Evolutionary conservation across 768 basidiomycete species (phyloP).

Genomic region (Kwoniella heveanensis): DNA sequence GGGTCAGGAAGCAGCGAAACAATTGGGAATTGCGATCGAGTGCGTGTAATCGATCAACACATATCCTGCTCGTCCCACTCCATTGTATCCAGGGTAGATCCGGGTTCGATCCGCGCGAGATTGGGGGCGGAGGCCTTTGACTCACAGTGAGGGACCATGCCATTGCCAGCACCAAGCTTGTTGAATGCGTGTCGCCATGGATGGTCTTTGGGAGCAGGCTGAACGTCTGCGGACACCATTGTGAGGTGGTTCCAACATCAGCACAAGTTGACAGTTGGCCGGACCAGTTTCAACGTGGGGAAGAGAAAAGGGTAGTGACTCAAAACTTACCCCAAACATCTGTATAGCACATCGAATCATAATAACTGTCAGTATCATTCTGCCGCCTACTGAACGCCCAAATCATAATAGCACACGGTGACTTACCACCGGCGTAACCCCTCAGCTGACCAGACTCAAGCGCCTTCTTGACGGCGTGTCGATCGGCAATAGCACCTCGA

Average conservation of each 20-base stretch:
- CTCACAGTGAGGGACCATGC: conserved; percentile 65
- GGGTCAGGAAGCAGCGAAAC: background rate
- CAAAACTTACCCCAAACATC: conserved; percentile 45
- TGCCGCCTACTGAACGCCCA: no score
- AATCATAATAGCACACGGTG: background rate
- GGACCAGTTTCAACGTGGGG: no score
- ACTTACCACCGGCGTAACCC: conserved; percentile 62
- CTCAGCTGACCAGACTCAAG: conserved; percentile 83
- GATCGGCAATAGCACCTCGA: conserved; percentile 83
- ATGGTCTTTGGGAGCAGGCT: conserved; percentile 84
- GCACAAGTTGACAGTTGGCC: no score
- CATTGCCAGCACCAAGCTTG: conserved; percentile 77
- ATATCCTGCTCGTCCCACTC: no score
- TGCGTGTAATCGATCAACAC: no score
- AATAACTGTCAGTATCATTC: background rate
- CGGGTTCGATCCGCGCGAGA: no score
- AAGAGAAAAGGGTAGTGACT: conserved; percentile 29
- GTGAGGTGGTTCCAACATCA: background rate
- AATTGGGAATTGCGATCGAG: no score
- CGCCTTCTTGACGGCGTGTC: conserved; percentile 80
- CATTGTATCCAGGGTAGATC: no score
- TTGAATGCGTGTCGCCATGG: conserved; percentile 82
- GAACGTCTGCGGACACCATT: conserved; percentile 73
- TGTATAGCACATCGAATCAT: background rate
- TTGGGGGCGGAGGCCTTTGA: no score